These are phyloP conservation scores for Penicillium sp. DNA, from an alignment of 2,329 filamentous ascomycete genomes.

Conservation along the genomic window DNA sequence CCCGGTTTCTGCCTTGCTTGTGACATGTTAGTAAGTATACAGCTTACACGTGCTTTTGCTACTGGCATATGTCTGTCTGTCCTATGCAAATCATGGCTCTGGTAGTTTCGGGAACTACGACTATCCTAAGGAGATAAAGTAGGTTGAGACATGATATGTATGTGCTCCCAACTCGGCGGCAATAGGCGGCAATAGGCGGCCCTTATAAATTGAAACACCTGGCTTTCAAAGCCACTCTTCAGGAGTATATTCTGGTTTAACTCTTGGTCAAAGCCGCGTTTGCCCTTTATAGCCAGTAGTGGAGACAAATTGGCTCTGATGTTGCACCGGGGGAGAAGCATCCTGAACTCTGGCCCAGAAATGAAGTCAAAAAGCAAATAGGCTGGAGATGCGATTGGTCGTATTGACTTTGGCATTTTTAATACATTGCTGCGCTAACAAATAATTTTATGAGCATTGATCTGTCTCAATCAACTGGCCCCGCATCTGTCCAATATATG, in stretches of 20 bases:
- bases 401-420: conserved; percentile 5
- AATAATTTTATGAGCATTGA: background rate
- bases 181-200: background rate
- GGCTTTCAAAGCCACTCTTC: background rate
- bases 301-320: conserved; percentile 6
- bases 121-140: background rate
- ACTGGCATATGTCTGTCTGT: background rate
- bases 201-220: background rate
- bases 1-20: background rate
- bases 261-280: background rate
- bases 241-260: background rate
- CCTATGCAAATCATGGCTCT: conserved; percentile 9
- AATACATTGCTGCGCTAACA: background rate
- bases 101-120: background rate
- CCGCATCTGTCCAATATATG: background rate
- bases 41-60: conserved; percentile 12
- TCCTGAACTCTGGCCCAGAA: conserved; percentile 5
- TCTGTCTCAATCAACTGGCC: background rate
- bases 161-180: background rate
- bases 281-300: background rate
- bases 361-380: background rate
- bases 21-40: conserved; percentile 6
- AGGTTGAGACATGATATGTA: background rate
- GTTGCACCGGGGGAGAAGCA: conserved; percentile 15
- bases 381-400: background rate